These are phyloP conservation scores for Acacia acuminata DNA, from an alignment of 306 rosid species.

Conservation along the genomic window DNA sequence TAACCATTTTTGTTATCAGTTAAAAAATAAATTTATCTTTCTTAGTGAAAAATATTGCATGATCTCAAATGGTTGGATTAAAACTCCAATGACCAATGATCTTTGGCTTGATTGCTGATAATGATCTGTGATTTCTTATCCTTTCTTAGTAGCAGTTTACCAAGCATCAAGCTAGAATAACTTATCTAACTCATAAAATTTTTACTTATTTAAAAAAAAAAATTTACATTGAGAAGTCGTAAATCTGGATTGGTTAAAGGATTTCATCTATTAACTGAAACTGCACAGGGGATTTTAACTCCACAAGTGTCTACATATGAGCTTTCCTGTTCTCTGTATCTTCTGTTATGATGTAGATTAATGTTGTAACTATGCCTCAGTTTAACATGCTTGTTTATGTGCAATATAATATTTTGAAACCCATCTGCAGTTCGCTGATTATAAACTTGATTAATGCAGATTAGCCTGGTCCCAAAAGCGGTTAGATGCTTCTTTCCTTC, in stretches of 20 bases:
- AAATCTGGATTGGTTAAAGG: background rate
- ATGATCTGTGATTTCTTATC: background rate
- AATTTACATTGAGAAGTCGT: background rate
- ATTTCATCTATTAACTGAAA: background rate
- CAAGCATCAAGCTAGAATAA: background rate
- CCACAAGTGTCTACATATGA: background rate
- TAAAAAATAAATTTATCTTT: background rate
- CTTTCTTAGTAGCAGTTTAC: background rate
- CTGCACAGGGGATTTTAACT: background rate
- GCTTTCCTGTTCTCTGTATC: background rate
- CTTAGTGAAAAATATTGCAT: background rate
- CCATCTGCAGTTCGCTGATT: background rate
- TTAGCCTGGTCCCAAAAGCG: constrained; percentile 54
- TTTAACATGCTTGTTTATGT: background rate
- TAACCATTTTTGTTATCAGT: too few relatives aligned
- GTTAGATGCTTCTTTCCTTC: constrained; percentile 45
- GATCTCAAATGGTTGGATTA: background rate
- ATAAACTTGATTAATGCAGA: constrained; percentile 33
- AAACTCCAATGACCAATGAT: background rate
- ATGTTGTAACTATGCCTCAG: background rate
- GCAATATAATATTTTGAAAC: background rate
- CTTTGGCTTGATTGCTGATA: background rate
- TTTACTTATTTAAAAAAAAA: too few relatives aligned
- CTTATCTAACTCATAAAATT: too few relatives aligned
- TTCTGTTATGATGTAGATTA: background rate